Conservation (phyloP, 73 alveolate genomes). For the Paramecium biaurelia region DNA sequence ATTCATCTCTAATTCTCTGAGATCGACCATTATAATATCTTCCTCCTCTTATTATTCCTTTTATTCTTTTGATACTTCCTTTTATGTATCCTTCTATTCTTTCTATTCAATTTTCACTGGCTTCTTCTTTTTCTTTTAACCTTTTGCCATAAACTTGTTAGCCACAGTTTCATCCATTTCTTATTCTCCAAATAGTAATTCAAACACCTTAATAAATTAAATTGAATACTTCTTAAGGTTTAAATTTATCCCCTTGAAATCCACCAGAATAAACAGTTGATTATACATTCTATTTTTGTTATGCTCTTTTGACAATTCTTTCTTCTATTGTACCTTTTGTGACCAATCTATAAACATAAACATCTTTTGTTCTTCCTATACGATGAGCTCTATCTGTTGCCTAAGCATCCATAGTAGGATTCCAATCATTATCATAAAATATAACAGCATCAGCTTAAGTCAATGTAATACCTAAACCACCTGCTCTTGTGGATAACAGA, state of each 20-base stretch:
- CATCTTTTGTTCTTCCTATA: conserved; percentile 95
- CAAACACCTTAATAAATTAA: conserved; percentile 64
- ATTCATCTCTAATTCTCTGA: conserved; percentile 23
- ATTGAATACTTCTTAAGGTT: conserved; percentile 84
- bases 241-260: conserved; percentile 95
- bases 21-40: conserved; percentile 27
- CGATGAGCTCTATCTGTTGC: conserved; percentile 99
- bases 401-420: conserved; percentile 99
- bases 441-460: conserved; percentile 99
- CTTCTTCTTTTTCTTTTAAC: conserved; percentile 30
- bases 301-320: conserved; percentile 97
- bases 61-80: not conserved
- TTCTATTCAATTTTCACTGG: not conserved
- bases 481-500: conserved; percentile 97
- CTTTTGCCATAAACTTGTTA: conserved; percentile 22
- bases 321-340: conserved; percentile 98
- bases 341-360: conserved; percentile 92
- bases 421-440: conserved; percentile 99
- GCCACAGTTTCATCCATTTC: conserved; percentile 65
- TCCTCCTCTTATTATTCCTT: not conserved
- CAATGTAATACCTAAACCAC: conserved; percentile 98
- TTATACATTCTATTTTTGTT: conserved; percentile 94
- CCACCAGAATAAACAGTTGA: conserved; percentile 98
- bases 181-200: conserved; percentile 89
- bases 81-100: not conserved